Evolutionary conservation across 202 grass and related monocot genomes (phyloP), one percentile per base, ranked within the genome.

Genomic region (Setaria viridis): DNA sequence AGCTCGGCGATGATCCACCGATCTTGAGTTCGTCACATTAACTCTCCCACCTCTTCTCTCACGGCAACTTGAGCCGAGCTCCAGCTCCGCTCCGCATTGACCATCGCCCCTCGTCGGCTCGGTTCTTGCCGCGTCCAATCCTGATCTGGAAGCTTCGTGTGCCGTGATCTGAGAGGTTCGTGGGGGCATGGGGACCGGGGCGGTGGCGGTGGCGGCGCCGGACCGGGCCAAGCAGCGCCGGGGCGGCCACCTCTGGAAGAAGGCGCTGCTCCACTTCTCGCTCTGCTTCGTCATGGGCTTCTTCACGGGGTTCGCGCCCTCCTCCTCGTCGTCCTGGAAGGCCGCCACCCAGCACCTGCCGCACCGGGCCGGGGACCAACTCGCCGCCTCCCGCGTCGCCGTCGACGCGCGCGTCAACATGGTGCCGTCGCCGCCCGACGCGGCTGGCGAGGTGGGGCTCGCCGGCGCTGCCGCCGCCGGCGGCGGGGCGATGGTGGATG

Each of bases 211-310:
- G 60, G 34, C 13, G 66, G 39, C 81, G 68, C 66, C 90, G 41
- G 92, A 94, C 58, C 81, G 88, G 49, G 75, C 93, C 47, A 98
- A 99, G 90, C 92, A 91, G 90, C 91, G 85, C 67, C 92, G 92
- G 71, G 87, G 80, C 32, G 78, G 88, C 15, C 88, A 95, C 13
- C 90, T 95, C 4, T 94, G 89, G 91, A 99, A 95, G 96, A 91
- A 89, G 57, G 96, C 96, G 58, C 79, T 99, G 62, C 67, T 98
- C 82, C 96, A 98, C 85, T 98, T 98, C 93, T 95, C 96, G 7
- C 93, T 98, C 75, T 98, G 95, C 82, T 98, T 98, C 79, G 93
- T 95, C 68, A 95, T 92, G 93, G 96, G 96, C 15, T 99, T 99
- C 91, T 99, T 99, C 90, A 95, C 96, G 32, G 96, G 96, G 32